These are phyloP conservation scores for Eutrema salsugineum DNA, from an alignment of 441 rosid species.

Conservation along the genomic window DNA sequence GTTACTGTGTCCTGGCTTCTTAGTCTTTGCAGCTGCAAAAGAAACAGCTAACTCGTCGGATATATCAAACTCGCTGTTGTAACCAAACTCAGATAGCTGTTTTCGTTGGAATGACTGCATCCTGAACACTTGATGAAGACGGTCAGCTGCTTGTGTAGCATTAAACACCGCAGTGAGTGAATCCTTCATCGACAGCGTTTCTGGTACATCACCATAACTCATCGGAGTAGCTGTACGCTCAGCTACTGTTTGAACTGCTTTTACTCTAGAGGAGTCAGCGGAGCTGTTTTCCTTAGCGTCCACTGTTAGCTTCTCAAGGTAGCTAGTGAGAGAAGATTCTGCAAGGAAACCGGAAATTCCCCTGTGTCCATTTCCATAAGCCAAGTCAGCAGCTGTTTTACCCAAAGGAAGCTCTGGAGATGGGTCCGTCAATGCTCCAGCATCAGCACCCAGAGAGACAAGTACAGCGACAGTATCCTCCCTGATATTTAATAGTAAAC, in stretches of 20 bases:
- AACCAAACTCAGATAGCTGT: conserved; percentile 37
- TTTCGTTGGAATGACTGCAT: conserved; percentile 53
- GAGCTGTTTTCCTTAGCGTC: conserved; percentile 20
- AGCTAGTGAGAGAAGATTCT: conserved; percentile 53
- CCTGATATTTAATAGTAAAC: conserved; percentile 33
- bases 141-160: conserved; percentile 77
- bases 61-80: conserved; percentile 35
- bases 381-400: conserved; percentile 70
- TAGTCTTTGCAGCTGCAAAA: conserved; percentile 45
- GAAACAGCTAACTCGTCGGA: conserved; percentile 55
- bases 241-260: conserved; percentile 32
- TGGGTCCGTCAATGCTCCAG: conserved; percentile 75
- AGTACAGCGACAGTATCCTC: conserved; percentile 67
- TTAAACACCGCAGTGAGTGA: conserved; percentile 78
- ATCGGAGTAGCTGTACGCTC: conserved; percentile 20
- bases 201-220: conserved; percentile 27
- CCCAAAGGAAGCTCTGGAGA: conserved; percentile 65
- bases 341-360: conserved; percentile 83
- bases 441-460: conserved; percentile 58
- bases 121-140: conserved; percentile 65
- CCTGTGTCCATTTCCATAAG: conserved; percentile 68
- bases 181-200: conserved; percentile 53
- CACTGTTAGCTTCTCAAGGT: conserved; percentile 45
- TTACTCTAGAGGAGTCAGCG: conserved; percentile 33
- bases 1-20: conserved; percentile 47